Evolutionary conservation across 495 filamentous ascomycete species (phyloP), one percentile per base, ranked within the genome.

Genomic region (Sordaria brevicollis): DNA sequence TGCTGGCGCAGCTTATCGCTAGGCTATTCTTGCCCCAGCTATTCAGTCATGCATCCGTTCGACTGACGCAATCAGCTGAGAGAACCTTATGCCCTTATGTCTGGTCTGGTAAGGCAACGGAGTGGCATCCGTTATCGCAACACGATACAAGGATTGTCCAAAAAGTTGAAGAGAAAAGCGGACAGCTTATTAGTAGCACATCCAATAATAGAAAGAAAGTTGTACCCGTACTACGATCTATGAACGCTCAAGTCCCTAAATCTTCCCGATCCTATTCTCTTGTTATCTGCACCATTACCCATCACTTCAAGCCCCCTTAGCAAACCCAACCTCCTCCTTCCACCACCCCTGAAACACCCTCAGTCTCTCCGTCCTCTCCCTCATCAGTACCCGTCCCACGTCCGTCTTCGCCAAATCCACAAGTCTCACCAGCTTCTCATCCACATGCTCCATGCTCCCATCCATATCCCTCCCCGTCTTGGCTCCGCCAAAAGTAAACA

Each of bases 391-490:
- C 77, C 83, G 86, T 31, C 93, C 93, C 1, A 87, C 86, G 19
- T 78, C 80, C 6, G 93, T 96, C 86, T 94, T 95, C 90, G 95
- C 95, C 88, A 93, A 89, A 21, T 79, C 83, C 78, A 90, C 88
- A 36, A 97, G 72, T 77, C 80, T 86, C 72, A 89, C 80, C 74
- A 96, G 76, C 81, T 96, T 97, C 67, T 95, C 93, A 36, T 84
- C 86, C 74, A 96, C 91, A 82, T 96, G 93, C 57, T 84, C 82
- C 75, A 96, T 87, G 2, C 87, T 83, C 37, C 84, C 87, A 1
- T 81, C 76, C 88, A 96, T 86, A 3, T 78, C 74, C 13, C 77
- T 71, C n/a, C 41, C 68, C n/a, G 76, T 77, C 80, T 86, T 88
- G 8, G 88, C 90, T 0, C 88, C 92, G 1, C 89, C 85, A 76